These are phyloP conservation scores for Phallus indusiatus DNA, from an alignment of 768 basidiomycete species.

Conservation along the genomic window DNA sequence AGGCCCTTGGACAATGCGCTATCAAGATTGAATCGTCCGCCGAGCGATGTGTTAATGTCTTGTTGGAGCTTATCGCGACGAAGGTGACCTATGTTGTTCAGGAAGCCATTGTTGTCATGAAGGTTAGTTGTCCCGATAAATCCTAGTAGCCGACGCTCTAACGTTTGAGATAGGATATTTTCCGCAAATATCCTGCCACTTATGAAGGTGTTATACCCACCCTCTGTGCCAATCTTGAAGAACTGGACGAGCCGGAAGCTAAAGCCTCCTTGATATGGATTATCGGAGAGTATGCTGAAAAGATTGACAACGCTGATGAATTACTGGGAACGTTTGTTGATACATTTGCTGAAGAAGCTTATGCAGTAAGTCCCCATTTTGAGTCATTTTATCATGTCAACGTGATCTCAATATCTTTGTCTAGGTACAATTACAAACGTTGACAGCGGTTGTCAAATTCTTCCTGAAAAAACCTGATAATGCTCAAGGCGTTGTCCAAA, in stretches of 20 bases:
- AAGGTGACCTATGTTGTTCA: slow-evolving; percentile 96
- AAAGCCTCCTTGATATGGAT: slow-evolving; percentile 99
- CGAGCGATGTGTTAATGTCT: slow-evolving; percentile 88
- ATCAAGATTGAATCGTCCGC: slow-evolving; percentile 91
- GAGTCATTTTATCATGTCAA: not conserved
- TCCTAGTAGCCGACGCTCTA: not conserved
- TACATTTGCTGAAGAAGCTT: slow-evolving; percentile 87
- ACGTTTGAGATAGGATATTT: slow-evolving; percentile 66
- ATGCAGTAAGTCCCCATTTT: slow-evolving; percentile 47
- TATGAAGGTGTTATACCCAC: slow-evolving; percentile 98
- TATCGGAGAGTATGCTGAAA: slow-evolving; percentile 95
- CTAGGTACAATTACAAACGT: slow-evolving; percentile 57
- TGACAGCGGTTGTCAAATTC: slow-evolving; percentile 95
- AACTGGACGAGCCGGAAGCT: slow-evolving; percentile 95
- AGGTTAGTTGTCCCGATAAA: slow-evolving; percentile 39
- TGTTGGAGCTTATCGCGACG: slow-evolving; percentile 87
- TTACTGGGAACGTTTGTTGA: slow-evolving; percentile 85
- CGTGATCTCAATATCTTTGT: not conserved
- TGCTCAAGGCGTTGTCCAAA: slow-evolving; percentile 86
- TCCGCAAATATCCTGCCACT: slow-evolving; percentile 91
- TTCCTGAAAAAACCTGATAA: slow-evolving; percentile 93
- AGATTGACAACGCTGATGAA: slow-evolving; percentile 95
- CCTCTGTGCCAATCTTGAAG: slow-evolving; percentile 89
- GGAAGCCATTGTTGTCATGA: slow-evolving; percentile 98
- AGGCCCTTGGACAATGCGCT: slow-evolving; percentile 92